Evolutionary conservation across 192 early-diverging fungal species (phyloP), one percentile per base, ranked within the genome.

Genomic region (Entophlyctis luteolus): DNA sequence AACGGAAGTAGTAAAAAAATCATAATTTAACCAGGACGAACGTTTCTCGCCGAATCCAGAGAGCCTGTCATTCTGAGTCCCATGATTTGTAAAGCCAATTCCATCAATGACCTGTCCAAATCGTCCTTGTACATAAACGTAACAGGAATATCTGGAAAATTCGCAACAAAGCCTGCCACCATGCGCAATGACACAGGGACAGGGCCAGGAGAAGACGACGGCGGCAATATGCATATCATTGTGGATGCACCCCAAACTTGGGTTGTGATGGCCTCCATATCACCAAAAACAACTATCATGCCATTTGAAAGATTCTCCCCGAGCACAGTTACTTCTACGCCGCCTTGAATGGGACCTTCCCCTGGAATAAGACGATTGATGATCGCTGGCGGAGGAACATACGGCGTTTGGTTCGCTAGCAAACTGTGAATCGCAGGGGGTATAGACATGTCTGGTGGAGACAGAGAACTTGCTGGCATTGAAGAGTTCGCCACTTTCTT

Each of bases 81-180:
- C 0, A 94, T 86, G 0, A 94, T 87, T 50, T 93, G 92, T 52
- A 98, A 77, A 2, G 93, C 89, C 23, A 98, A 81, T 66, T 95
- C 93, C 74, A 94, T 86, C 59, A 98, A 72, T n/a, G 90, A 89
- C 39, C 89, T 84, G 72, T 98, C 95, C 23, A 90, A 82, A 68
- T 95, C 79, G 58, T 83, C 80, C 70, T 83, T 83, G 59, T 83
- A 83, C 37, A 74, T 74, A 42, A 83, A 83, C 4, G 72, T 65
- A 12, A 45, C 69, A 27, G 38, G 59, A 65, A 48, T 48, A 23
- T 67, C 37, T 37, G 53, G 46, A 27, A 39, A 23, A 39, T 25
- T 27, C 6, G 33, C 37, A 33, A 48, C 5, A 37, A 68, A 49
- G 8, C 55, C 58, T 20, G 72, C 47, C 75, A 59, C 31, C 32